These are phyloP conservation scores for Pogostemon cablin DNA, from an alignment of 257 asterid species.

Conservation along the genomic window DNA sequence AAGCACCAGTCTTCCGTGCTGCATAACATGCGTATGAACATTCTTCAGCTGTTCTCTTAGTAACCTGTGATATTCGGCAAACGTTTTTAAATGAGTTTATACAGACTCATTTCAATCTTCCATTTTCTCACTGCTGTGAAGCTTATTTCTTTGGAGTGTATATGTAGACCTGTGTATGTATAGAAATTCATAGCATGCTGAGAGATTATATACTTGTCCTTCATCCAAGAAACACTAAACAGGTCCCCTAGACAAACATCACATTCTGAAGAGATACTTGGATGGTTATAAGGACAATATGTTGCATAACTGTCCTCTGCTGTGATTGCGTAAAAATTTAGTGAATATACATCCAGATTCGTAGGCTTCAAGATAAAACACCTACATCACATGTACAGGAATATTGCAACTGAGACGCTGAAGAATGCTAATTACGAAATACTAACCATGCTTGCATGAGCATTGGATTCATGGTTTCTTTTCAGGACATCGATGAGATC, in stretches of 20 bases:
- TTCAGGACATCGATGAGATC: slow-evolving; percentile 54
- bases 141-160: background rate
- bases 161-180: background rate
- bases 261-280: slow-evolving; percentile 49
- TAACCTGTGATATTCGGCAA: slow-evolving; percentile 44
- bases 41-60: slow-evolving; percentile 46
- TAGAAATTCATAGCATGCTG: background rate
- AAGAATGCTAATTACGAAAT: background rate
- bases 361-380: slow-evolving; percentile 70
- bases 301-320: slow-evolving; percentile 68
- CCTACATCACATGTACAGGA: slow-evolving; percentile 34
- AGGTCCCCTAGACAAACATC: slow-evolving; percentile 62
- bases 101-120: background rate
- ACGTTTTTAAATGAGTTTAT: slow-evolving; percentile 3
- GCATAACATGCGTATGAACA: slow-evolving; percentile 58
- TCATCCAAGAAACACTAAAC: slow-evolving; percentile 77
- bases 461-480: slow-evolving; percentile 54
- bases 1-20: slow-evolving; percentile 48
- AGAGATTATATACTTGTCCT: slow-evolving; percentile 50
- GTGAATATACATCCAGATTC: slow-evolving; percentile 71
- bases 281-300: slow-evolving; percentile 53
- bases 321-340: slow-evolving; percentile 67
- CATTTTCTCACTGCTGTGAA: slow-evolving; percentile 46
- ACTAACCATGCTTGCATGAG: slow-evolving; percentile 60
- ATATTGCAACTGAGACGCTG: background rate